Conservation (phyloP, 1,284 basidiomycete genomes). For the Singerocomus inundabilis region DNA sequence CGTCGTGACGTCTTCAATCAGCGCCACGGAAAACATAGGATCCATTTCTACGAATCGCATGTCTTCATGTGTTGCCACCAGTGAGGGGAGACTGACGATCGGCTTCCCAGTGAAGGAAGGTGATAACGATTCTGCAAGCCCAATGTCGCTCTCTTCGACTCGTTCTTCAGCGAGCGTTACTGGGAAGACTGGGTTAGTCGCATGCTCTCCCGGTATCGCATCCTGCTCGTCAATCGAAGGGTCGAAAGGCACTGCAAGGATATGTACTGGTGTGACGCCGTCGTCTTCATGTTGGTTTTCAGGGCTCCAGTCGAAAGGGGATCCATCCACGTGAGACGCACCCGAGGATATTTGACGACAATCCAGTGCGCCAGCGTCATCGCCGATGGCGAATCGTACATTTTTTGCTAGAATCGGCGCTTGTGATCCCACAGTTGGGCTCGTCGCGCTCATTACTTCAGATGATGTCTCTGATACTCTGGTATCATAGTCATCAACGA, state of each 20-base stretch:
- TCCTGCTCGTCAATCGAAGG: background rate
- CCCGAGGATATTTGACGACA: background rate
- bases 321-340: background rate
- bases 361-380: background rate
- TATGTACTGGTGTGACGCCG: background rate
- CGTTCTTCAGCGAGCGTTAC: background rate
- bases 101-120: background rate
- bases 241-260: background rate
- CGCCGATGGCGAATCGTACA: background rate
- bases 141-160: background rate
- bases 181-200: background rate
- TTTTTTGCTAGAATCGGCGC: background rate
- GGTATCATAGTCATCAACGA: background rate
- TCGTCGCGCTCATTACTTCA: background rate
- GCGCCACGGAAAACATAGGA: background rate
- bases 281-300: background rate
- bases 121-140: background rate
- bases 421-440: background rate
- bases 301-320: background rate
- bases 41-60: background rate
- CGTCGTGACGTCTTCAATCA: constrained; percentile 13
- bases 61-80: background rate
- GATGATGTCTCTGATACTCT: background rate
- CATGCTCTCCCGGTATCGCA: background rate
- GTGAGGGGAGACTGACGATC: constrained; percentile 19